Evolutionary conservation across 257 asterid species (phyloP).

Genomic region (Solanum chmielewskii): DNA sequence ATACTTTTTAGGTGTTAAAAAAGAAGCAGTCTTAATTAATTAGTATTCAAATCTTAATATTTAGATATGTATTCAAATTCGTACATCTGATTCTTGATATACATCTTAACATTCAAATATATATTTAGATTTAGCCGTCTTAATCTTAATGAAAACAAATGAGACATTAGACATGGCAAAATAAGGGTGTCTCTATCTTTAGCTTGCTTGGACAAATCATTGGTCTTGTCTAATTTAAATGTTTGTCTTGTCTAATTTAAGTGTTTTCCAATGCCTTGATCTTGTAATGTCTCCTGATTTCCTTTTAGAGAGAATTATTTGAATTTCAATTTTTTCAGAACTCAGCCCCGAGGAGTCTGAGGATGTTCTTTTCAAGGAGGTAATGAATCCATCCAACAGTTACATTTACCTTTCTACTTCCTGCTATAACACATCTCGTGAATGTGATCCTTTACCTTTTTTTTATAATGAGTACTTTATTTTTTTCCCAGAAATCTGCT

Average conservation of each 20-base stretch:
- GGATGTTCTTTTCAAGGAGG: constrained; percentile 98
- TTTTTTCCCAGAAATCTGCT: neutral
- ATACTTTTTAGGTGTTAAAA: neutral
- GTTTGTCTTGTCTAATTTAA: neutral
- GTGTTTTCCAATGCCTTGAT: neutral
- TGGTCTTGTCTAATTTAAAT: neutral
- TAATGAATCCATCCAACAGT: constrained; percentile 1
- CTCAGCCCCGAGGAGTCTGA: constrained; percentile 95
- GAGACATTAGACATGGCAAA: neutral
- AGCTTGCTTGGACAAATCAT: neutral
- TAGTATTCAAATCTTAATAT: neutral
- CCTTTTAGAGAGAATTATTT: neutral
- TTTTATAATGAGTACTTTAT: neutral
- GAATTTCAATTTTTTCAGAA: constrained; percentile 31
- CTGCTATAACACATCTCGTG: neutral
- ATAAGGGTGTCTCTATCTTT: neutral
- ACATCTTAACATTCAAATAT: neutral
- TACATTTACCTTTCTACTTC: neutral
- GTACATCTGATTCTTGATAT: neutral
- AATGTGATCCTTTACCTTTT: neutral
- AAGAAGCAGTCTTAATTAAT: neutral
- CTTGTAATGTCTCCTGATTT: neutral
- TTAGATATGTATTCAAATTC: neutral
- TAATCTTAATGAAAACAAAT: neutral
- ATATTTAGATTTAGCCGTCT: neutral